Evolutionary conservation across 805 yeast genomes (phyloP).

Genomic region (Metschnikowia henanensis): DNA sequence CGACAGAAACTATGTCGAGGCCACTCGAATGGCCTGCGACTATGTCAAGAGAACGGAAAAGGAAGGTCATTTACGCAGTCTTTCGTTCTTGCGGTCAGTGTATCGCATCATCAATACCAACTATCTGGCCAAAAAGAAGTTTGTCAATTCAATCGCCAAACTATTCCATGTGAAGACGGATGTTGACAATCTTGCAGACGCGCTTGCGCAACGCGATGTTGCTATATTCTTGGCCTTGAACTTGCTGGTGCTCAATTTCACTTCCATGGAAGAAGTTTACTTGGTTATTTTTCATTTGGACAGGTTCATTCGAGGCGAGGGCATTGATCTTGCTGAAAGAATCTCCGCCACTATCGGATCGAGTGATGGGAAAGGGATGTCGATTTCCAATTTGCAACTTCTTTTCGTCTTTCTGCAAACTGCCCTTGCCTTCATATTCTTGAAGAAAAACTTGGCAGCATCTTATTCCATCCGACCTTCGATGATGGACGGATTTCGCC

Average conservation of each 20-base stretch:
- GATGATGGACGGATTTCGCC: slow-evolving; percentile 27
- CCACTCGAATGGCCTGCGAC: slow-evolving; percentile 52
- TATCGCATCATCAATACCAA: slow-evolving; percentile 43
- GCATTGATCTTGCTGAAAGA: slow-evolving; percentile 33
- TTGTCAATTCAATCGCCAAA: slow-evolving; percentile 27
- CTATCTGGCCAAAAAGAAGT: slow-evolving; percentile 43
- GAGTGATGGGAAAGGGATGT: slow-evolving; percentile 15
- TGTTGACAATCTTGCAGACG: slow-evolving; percentile 9
- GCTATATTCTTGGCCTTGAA: slow-evolving; percentile 34
- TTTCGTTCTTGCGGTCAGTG: slow-evolving; percentile 37
- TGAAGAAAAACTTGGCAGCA: slow-evolving; percentile 22
- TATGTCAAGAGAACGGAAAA: slow-evolving; percentile 32
- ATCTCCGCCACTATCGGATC: slow-evolving; percentile 18
- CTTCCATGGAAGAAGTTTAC: slow-evolving; percentile 52
- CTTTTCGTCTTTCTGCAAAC: slow-evolving; percentile 20
- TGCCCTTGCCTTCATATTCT: slow-evolving; percentile 16
- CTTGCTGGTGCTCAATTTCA: slow-evolving; percentile 36
- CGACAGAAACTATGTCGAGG: slow-evolving; percentile 64
- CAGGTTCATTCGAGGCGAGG: slow-evolving; percentile 40
- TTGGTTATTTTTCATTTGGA: slow-evolving; percentile 45
- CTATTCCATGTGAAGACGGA: slow-evolving; percentile 16
- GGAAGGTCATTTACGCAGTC: slow-evolving; percentile 25
- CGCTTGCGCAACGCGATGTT: slow-evolving; percentile 22
- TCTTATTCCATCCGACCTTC: slow-evolving; percentile 23
- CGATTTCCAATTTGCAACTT: slow-evolving; percentile 15